Evolutionary conservation across 768 basidiomycete genomes (phyloP).

Genomic region (Coprinopsis strossmayeri): DNA sequence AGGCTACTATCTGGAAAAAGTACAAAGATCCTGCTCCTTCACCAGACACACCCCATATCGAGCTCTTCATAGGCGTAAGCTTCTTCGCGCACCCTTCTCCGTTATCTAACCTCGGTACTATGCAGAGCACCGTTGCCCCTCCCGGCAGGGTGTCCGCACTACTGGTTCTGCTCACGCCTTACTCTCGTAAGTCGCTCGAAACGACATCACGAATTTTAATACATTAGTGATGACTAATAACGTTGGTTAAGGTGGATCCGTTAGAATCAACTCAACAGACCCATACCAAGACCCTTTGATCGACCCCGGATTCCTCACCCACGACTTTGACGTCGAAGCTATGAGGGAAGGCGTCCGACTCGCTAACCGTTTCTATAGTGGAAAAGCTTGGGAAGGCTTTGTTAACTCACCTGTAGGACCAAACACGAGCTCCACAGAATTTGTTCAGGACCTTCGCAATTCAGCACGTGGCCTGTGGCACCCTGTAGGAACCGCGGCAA

Average conservation of each 20-base stretch:
- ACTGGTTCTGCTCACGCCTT: slow-evolving; percentile 5
- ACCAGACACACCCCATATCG: slow-evolving; percentile 18
- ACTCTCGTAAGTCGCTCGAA: slow-evolving; percentile 10
- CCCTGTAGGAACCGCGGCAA: slow-evolving; percentile 6
- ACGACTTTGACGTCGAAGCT: slow-evolving; percentile 18
- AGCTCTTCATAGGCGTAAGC: slow-evolving; percentile 12
- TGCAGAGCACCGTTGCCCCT: neutral
- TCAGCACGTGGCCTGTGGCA: slow-evolving; percentile 3
- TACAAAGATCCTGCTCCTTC: slow-evolving; percentile 20
- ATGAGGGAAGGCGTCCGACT: slow-evolving; percentile 17
- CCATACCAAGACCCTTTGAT: slow-evolving; percentile 20
- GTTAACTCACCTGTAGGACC: neutral
- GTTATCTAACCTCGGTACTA: too few species aligned
- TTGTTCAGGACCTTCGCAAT: neutral
- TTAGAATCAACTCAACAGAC: slow-evolving; percentile 9
- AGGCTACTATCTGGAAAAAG: slow-evolving; percentile 13
- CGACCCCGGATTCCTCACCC: slow-evolving; percentile 16
- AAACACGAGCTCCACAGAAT: slow-evolving; percentile 1
- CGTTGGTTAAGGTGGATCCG: slow-evolving; percentile 2
- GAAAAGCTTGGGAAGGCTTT: slow-evolving; percentile 17
- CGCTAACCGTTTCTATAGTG: slow-evolving; percentile 12
- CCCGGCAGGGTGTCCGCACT: too few species aligned
- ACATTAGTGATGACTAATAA: neutral
- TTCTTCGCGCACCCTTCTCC: too few species aligned
- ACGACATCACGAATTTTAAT: neutral